Percentiles rank a stretch among this genome's conserved stretches.
phyloP scores from a whole-genome alignment of 108 stramenopile genomes.

The Poteriospumella lacustris region DNA sequence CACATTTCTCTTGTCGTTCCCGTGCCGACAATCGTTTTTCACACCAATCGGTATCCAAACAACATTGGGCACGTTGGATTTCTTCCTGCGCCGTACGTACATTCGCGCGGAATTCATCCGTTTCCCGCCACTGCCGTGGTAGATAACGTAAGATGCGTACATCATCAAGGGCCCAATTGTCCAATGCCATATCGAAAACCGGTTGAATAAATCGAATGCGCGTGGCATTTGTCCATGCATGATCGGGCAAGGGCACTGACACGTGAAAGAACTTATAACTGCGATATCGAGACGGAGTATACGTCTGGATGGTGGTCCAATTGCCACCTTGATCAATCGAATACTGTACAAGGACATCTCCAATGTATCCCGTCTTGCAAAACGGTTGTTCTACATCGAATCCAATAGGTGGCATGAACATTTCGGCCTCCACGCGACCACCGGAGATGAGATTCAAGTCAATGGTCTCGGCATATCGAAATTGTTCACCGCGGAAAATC shows the following conservation, averaged over 20 bases:
- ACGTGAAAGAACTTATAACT: not conserved
- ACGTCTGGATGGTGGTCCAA: not conserved
- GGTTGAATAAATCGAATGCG: slow-evolving; percentile 26
- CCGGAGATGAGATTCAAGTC: not conserved
- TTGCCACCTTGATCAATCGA: slow-evolving; percentile 21
- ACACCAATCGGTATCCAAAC: slow-evolving; percentile 30
- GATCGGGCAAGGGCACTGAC: not conserved
- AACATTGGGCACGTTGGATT: slow-evolving; percentile 23
- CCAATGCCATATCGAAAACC: not conserved
- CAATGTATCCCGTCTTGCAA: slow-evolving; percentile 30
- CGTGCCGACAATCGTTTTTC: not conserved
- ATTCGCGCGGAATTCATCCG: not conserved
- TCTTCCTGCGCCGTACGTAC: not conserved
- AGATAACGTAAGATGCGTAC: not conserved
- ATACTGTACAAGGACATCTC: not conserved
- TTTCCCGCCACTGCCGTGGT: not conserved
- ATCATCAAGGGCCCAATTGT: slow-evolving; percentile 26
- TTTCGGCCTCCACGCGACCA: not conserved
- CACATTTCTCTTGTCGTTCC: not conserved
- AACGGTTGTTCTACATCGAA: not conserved
- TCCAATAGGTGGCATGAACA: slow-evolving; percentile 18
- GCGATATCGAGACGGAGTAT: not conserved
- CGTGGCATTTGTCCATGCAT: not conserved
- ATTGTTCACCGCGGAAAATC: not conserved
- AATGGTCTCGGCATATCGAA: not conserved